Evolutionary conservation across 441 rosid genomes (phyloP).

Genomic region (Gossypium davidsonii): DNA sequence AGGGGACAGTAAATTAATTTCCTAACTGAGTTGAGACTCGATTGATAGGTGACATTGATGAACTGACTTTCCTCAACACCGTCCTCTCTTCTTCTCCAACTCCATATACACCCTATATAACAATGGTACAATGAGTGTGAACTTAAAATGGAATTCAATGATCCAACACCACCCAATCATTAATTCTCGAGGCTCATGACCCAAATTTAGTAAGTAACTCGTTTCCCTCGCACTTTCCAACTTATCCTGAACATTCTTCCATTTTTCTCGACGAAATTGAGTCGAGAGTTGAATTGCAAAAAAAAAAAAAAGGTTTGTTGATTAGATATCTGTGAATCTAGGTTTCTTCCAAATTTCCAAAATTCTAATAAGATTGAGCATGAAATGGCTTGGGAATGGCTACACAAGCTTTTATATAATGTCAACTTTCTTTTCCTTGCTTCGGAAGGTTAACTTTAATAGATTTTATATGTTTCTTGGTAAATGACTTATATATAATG

Average conservation of each 20-base stretch:
- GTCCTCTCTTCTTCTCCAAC: too few species aligned
- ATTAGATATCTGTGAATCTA: slow-evolving; percentile 1
- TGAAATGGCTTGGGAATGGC: neutral
- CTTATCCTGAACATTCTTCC: neutral
- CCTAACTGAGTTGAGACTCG: too few species aligned
- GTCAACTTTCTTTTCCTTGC: neutral
- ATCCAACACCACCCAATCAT: neutral
- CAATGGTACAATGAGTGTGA: too few species aligned
- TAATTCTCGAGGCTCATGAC: neutral
- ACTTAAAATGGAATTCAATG: too few species aligned
- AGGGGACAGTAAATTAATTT: too few species aligned
- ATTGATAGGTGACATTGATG: too few species aligned
- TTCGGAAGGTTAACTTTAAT: neutral
- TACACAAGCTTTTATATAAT: neutral
- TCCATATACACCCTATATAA: too few species aligned
- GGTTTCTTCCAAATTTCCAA: slow-evolving; percentile 12
- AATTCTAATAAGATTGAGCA: neutral
- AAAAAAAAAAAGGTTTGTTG: neutral
- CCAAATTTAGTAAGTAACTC: neutral
- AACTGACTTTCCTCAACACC: too few species aligned
- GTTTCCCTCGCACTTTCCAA: neutral
- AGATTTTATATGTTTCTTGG: neutral
- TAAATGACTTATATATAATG: neutral
- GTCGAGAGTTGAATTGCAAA: neutral
- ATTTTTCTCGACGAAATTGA: neutral